Conservation (phyloP, 2,329 filamentous ascomycete species). For the Penicillium sp. region DNA sequence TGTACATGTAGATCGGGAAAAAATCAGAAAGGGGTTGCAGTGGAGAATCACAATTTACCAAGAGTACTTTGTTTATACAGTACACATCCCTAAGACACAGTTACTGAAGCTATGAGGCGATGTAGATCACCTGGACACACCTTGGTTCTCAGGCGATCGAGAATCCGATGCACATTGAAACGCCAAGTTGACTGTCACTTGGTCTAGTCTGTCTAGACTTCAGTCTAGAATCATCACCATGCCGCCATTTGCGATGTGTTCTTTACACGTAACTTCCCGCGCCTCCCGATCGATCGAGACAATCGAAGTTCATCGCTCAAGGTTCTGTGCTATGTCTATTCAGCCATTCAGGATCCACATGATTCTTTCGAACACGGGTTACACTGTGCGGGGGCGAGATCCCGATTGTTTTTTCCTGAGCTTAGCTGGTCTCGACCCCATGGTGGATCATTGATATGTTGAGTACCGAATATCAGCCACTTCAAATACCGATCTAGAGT, state of each 20-base stretch:
- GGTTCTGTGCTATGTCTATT: not conserved
- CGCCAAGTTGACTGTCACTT: not conserved
- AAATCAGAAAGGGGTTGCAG: not conserved
- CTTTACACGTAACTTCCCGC: conserved; percentile 15
- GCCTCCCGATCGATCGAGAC: conserved; percentile 21
- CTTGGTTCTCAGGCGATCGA: conserved; percentile 8
- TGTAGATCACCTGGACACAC: conserved; percentile 11
- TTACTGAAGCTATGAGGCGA: not conserved
- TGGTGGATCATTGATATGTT: not conserved
- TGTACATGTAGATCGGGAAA: not conserved
- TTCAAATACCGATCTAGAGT: not conserved
- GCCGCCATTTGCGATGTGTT: conserved; percentile 13
- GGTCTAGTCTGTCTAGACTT: not conserved
- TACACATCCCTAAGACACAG: not conserved
- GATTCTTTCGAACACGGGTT: not conserved
- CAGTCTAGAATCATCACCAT: not conserved
- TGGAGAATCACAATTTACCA: not conserved
- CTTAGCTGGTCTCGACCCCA: not conserved
- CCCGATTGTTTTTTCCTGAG: not conserved
- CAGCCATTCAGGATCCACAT: not conserved
- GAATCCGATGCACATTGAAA: not conserved
- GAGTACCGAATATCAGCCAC: not conserved
- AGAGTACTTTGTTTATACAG: not conserved
- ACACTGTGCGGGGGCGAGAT: not conserved
- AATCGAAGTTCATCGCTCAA: conserved; percentile 15